Conservation (phyloP, 2,329 filamentous ascomycete species). For the Hawksworthiomyces lignivorus region DNA sequence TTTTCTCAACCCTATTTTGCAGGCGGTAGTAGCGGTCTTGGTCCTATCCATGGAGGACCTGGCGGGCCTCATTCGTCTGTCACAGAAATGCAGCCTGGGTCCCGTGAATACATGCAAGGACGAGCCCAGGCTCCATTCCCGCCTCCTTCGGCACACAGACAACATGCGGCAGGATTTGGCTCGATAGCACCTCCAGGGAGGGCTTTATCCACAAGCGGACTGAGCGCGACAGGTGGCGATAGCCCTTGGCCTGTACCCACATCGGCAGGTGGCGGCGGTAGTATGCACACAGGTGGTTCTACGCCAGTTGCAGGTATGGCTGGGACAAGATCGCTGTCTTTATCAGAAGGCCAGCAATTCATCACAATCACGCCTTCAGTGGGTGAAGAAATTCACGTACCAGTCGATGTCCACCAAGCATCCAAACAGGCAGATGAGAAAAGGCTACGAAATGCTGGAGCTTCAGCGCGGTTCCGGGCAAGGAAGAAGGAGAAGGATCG, state of each 20-base stretch:
- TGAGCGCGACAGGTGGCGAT: too few relatives aligned
- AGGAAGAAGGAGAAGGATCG: constrained; percentile 76
- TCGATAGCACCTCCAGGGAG: too few relatives aligned
- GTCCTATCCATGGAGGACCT: not conserved
- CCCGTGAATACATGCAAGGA: too few relatives aligned
- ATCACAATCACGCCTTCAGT: constrained; percentile 27
- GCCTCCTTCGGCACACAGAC: too few relatives aligned
- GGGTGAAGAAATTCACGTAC: constrained; percentile 47
- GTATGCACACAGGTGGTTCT: too few relatives aligned
- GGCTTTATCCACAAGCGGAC: too few relatives aligned
- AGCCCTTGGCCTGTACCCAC: too few relatives aligned
- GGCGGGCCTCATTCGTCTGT: not conserved
- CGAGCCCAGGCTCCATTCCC: too few relatives aligned
- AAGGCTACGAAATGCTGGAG: constrained; percentile 74
- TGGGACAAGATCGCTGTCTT: too few relatives aligned
- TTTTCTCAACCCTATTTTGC: constrained; percentile 15
- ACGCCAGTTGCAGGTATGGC: too few relatives aligned
- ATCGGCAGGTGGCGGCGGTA: too few relatives aligned
- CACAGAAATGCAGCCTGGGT: not conserved
- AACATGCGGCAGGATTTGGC: too few relatives aligned
- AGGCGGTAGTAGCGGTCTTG: not conserved
- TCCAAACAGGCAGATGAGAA: constrained; percentile 82
- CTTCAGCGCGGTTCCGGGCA: constrained; percentile 73
- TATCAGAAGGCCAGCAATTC: constrained; percentile 22
- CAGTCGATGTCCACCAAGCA: constrained; percentile 72